These are phyloP conservation scores for Endoconidiophora laricicola DNA, from an alignment of 2,329 filamentous ascomycete species.

Conservation along the genomic window DNA sequence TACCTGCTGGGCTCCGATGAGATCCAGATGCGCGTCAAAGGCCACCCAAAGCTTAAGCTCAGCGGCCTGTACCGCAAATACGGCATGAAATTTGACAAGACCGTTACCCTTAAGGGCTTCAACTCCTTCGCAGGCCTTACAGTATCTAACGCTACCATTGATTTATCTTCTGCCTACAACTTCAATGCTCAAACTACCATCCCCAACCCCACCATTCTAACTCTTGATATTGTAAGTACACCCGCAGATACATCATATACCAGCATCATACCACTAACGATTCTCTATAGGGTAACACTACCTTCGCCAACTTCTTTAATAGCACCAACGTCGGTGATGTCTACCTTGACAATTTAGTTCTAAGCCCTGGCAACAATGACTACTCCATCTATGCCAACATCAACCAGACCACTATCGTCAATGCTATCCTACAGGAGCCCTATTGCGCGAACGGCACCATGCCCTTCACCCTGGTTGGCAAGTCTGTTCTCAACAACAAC, in stretches of 20 bases:
- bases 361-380: slow-evolving; percentile 41
- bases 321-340: slow-evolving; percentile 35
- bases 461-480: slow-evolving; percentile 37
- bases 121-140: slow-evolving; percentile 27
- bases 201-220: slow-evolving; percentile 46
- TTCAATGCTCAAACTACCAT: slow-evolving; percentile 43
- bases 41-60: slow-evolving; percentile 35
- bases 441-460: slow-evolving; percentile 39
- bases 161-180: slow-evolving; percentile 27
- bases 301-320: slow-evolving; percentile 41
- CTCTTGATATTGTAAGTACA: slow-evolving; percentile 42
- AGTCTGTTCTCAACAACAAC: slow-evolving; percentile 33
- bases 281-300: slow-evolving; percentile 39
- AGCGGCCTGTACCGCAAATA: slow-evolving; percentile 31
- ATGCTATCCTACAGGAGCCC: slow-evolving; percentile 23
- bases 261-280: neutral
- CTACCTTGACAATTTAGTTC: slow-evolving; percentile 39
- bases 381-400: slow-evolving; percentile 38
- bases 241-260: neutral
- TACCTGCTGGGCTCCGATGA: slow-evolving; percentile 35
- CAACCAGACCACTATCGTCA: slow-evolving; percentile 31
- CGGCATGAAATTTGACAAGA: slow-evolving; percentile 39
- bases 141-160: slow-evolving; percentile 34
- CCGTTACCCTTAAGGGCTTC: slow-evolving; percentile 36
- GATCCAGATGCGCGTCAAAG: slow-evolving; percentile 33